phyloP scores from a whole-genome alignment of 2,329 filamentous ascomycete genomes.

The Aureobasidium subglaciale region DNA sequence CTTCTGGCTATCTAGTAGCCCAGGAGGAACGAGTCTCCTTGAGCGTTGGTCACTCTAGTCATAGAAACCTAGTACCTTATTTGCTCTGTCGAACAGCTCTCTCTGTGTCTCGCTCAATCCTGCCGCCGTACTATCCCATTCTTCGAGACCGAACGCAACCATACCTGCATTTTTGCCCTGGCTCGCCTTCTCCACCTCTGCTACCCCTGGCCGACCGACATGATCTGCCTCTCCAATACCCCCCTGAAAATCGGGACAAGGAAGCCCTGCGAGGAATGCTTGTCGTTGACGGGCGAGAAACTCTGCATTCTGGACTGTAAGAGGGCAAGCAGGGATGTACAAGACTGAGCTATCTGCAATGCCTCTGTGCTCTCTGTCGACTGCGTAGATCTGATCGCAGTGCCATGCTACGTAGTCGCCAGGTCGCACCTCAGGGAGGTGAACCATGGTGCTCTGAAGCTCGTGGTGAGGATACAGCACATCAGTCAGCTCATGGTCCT shows the following conservation, averaged over 20 bases:
- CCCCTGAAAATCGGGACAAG: conserved; percentile 43
- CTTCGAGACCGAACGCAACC: conserved; percentile 48
- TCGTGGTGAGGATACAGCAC: conserved; percentile 63
- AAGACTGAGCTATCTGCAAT: conserved; percentile 70
- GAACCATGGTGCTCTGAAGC: conserved; percentile 62
- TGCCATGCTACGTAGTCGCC: conserved; percentile 76
- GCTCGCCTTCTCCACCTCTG: conserved; percentile 29
- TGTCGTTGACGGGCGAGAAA: conserved; percentile 65
- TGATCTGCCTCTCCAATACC: conserved; percentile 57
- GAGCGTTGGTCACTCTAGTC: not conserved
- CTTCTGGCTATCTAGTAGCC: too few relatives aligned
- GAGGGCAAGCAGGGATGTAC: conserved; percentile 81
- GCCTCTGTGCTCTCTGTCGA: conserved; percentile 71
- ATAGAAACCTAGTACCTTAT: conserved; percentile 47
- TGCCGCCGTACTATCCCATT: conserved; percentile 41
- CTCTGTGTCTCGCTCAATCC: conserved; percentile 46
- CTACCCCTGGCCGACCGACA: conserved; percentile 34
- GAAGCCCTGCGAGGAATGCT: conserved; percentile 57
- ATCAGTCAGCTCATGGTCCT: conserved; percentile 60
- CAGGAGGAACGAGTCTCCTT: too few relatives aligned
- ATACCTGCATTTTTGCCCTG: conserved; percentile 37
- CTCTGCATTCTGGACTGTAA: conserved; percentile 65
- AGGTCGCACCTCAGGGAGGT: conserved; percentile 60
- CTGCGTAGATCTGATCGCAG: conserved; percentile 60
- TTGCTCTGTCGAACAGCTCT: conserved; percentile 45